Evolutionary conservation across 2,329 filamentous ascomycete genomes (phyloP).

Genomic region (Neofusicoccum kwambonambiense): DNA sequence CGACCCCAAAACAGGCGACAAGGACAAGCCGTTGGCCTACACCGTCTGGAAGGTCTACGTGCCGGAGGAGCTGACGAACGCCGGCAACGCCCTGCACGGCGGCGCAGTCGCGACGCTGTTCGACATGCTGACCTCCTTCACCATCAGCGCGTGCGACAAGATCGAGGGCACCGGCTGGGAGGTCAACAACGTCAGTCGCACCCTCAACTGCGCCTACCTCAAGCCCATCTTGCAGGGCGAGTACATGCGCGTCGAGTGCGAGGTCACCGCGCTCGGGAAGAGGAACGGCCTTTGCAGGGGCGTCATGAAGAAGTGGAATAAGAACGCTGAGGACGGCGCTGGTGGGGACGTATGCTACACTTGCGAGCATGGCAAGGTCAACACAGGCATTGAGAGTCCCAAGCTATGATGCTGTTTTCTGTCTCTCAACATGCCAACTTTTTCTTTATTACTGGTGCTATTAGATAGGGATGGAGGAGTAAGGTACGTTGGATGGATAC

Average conservation of each 20-base stretch:
- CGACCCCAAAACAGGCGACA: conserved; percentile 26
- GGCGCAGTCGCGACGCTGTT: conserved; percentile 55
- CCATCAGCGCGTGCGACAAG: conserved; percentile 31
- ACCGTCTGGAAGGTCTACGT: conserved; percentile 47
- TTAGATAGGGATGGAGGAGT: too few relatives aligned
- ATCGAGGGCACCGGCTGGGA: conserved; percentile 41
- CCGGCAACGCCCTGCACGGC: conserved; percentile 52
- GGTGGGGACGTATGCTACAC: conserved; percentile 38
- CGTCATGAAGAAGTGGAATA: conserved; percentile 33
- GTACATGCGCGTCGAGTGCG: conserved; percentile 42
- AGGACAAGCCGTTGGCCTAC: conserved; percentile 31
- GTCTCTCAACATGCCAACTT: too few relatives aligned
- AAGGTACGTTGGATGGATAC: too few relatives aligned
- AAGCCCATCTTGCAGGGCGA: conserved; percentile 42
- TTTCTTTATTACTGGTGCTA: too few relatives aligned
- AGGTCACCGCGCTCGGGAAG: conserved; percentile 46
- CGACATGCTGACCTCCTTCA: conserved; percentile 52
- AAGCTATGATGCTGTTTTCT: background rate
- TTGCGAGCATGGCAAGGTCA: conserved; percentile 40
- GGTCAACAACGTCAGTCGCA: conserved; percentile 42
- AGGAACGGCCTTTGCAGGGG: conserved; percentile 40
- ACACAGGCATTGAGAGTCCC: background rate
- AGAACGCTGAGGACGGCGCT: conserved; percentile 32
- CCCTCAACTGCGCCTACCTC: conserved; percentile 48
- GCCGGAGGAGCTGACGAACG: conserved; percentile 46